phyloP scores from a whole-genome alignment of 345 rosid species.

The Camelina neglecta region DNA sequence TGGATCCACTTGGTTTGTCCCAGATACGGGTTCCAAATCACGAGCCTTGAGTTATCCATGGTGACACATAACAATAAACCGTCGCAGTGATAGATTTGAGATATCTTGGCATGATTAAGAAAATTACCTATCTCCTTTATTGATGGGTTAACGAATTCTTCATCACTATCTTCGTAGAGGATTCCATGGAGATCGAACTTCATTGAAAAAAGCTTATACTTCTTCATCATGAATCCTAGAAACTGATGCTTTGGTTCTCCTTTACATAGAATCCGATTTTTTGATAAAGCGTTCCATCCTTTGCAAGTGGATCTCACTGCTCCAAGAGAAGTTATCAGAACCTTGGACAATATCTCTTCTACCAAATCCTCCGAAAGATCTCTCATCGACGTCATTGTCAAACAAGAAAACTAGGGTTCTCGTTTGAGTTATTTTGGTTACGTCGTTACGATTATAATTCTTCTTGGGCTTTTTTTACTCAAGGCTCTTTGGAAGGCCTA shows the following conservation, averaged over 20 bases:
- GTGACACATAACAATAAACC: neutral
- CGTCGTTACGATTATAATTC: too few relatives aligned
- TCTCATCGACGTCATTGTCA: neutral
- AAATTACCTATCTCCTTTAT: neutral
- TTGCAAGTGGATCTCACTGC: constrained; percentile 2
- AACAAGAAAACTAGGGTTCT: neutral
- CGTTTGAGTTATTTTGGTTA: too few relatives aligned
- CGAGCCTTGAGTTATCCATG: neutral
- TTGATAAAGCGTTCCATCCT: constrained; percentile 8
- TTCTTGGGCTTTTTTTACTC: too few relatives aligned
- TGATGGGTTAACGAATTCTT: neutral
- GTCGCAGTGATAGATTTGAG: neutral
- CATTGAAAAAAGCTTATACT: neutral
- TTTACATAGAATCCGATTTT: neutral
- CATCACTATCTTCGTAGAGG: neutral
- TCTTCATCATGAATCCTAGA: neutral
- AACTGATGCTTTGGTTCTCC: neutral
- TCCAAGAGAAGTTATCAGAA: neutral
- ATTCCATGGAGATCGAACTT: constrained; percentile 1
- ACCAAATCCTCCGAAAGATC: neutral
- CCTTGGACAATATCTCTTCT: neutral
- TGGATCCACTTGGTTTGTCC: neutral
- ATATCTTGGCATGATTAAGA: neutral
- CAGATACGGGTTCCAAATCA: neutral
- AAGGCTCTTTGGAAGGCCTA: too few relatives aligned